Percentiles rank a stretch among this genome's conserved stretches.
Conservation (phyloP, 208 protist species). For the Acanthamoeba polyphaga region DNA sequence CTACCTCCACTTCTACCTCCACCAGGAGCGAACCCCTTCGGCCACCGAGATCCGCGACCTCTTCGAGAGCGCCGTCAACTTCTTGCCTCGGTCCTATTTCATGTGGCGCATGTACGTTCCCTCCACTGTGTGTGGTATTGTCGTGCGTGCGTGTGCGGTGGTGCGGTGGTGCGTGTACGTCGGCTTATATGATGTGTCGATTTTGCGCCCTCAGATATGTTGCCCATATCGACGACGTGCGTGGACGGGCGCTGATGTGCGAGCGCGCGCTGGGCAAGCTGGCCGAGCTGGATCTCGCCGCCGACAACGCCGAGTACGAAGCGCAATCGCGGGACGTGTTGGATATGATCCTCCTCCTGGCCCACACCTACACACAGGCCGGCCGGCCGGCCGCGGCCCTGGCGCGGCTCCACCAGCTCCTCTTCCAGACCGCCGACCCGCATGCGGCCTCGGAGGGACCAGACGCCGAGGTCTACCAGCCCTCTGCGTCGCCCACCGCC, state of each 20-base stretch:
- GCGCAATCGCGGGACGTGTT: background rate
- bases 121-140: background rate
- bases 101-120: constrained; percentile 11
- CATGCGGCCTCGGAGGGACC: background rate
- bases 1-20: constrained; percentile 58
- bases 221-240: background rate
- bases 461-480: background rate
- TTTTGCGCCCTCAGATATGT: background rate
- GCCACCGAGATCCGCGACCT: background rate
- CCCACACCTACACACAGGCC: constrained; percentile 25
- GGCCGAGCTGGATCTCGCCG: background rate
- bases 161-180: background rate
- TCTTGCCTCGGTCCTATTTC: constrained; percentile 1
- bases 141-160: background rate
- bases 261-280: background rate
- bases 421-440: constrained; percentile 6
- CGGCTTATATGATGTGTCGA: background rate
- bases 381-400: background rate
- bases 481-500: background rate
- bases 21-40: background rate
- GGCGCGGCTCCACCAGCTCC: background rate
- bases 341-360: constrained; percentile 17
- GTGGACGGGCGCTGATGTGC: background rate
- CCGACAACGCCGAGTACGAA: background rate
- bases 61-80: constrained; percentile 24